Conservation (phyloP, 371 early-diverging fungal species). For the Haplosporangium sp. region DNA sequence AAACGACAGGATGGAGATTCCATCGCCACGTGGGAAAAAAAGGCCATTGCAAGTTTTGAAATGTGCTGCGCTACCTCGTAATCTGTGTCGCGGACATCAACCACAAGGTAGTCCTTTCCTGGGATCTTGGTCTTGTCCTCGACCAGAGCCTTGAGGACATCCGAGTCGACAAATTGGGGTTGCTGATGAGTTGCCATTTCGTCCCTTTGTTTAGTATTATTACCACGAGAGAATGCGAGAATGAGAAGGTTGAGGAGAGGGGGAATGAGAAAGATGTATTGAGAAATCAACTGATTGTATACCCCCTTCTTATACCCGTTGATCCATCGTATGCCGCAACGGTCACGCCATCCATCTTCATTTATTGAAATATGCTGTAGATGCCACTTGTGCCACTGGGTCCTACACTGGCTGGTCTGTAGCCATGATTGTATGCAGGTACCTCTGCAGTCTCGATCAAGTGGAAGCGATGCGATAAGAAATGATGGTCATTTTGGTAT, state of each 20-base stretch:
- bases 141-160: conserved; percentile 67
- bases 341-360: background rate
- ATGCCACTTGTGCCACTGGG: conserved; percentile 25
- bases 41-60: background rate
- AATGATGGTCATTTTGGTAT: conserved; percentile 35
- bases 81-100: conserved; percentile 88
- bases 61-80: conserved; percentile 59
- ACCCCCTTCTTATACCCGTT: background rate
- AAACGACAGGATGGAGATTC: background rate
- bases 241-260: no score
- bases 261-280: no score
- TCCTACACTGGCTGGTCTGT: conserved; percentile 22
- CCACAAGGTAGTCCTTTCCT: conserved; percentile 77
- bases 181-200: conserved; percentile 15
- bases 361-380: conserved; percentile 4
- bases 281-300: no score
- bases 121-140: conserved; percentile 64
- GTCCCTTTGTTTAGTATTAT: no score
- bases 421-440: conserved; percentile 21
- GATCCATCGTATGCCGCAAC: background rate
- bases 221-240: no score
- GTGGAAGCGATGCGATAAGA: conserved; percentile 41
- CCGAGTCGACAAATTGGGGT: conserved; percentile 63
- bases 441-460: conserved; percentile 32
- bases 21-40: background rate